Evolutionary conservation across 345 rosid species (phyloP), one percentile per base, ranked within the genome.

Genomic region (Pelargonium nanum): DNA sequence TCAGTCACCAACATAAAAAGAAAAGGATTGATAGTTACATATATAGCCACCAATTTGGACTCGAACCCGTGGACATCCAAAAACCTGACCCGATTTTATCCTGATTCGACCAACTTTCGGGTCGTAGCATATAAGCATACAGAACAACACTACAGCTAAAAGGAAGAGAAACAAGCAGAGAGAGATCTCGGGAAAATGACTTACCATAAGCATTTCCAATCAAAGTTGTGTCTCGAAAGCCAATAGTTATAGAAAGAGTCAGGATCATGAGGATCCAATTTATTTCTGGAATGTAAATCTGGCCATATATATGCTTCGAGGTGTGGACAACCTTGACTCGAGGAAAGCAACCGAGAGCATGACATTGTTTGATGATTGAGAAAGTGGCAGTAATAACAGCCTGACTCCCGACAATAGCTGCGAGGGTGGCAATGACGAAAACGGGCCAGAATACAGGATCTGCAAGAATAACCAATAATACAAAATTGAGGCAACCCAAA

Each of bases 291-390:
- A 75, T 64, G 65, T 64, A 75, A 24, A 71, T 75, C 54, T 75
- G 79, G 21, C 70, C 70, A 40, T 9, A 6, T 12, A 40, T 10
- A 67, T 71, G 69, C 25, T 68, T 65, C 25, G 73, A 60, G 53
- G 72, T 75, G 68, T 68, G 79, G 12, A 75, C 79, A 50, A 75
- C 66, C 70, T 75, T 75, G 58, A 75, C 60, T n/a, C 76, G 73
- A 55, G 79, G 79, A 56, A 75, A 75, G 60, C 79, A 75, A 5
- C 75, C 79, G 20, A 65, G 66, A 44, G 76, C 68, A 26, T 64
- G 64, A 61, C 73, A 71, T 55, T 75, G 79, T 50, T 68, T 75
- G 62, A 71, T 70, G 34, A 58, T 64, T n/a, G 76, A 53, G 64
- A 75, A 75, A n/a, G 79, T 68, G 45, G 73, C 75, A 45, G 66